Evolutionary conservation across 192 early-diverging fungal genomes (phyloP), one percentile per base, ranked within the genome.

Genomic region (Podila clonocystis): DNA sequence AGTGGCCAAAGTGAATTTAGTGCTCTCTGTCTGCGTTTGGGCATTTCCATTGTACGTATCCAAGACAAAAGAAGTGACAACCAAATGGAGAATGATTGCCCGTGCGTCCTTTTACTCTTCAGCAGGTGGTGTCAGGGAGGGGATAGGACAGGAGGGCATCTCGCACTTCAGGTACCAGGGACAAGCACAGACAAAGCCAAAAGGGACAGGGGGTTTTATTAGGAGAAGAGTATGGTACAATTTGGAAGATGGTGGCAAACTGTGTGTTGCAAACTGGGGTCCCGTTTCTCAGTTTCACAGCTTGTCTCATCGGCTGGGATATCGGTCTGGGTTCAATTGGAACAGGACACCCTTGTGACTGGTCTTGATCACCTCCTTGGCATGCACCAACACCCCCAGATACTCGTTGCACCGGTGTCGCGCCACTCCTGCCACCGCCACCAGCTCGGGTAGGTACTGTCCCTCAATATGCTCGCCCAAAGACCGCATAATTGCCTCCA

Each of bases 381-480:
- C 77, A 45, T 80, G 70, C 28, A 69, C 62, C 34, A 80, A 38
- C 29, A 80, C 55, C 5, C 65, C 48, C 20, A 80, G 49, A 24
- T 80, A 80, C 41, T 80, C 77, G 58, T 80, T 80, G 71, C 77
- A 80, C 58, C 65, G 65, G 33, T 80, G 77, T 19, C 71, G 70
- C 19, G 71, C 55, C 58, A 80, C 70, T 8, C 58, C 58, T 7
- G 70, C 57, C 5, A 73, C 70, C 36, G 77, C 48, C 17, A 65
- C 77, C 52, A 80, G 62, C 0, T 80, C 77, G 0, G 77, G 71
- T 7, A 80, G 57, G 2, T 62, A 29, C 36, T 60, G 77, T 1
- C 77, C 77, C 48, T 80, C 77, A 49, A 72, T 80, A 48, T 80
- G 28, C 22, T 80, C 70, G 20, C 65, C 62, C 19, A 80, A 48